phyloP scores from a whole-genome alignment of 768 basidiomycete genomes.

The Mrakia hoshinonis region DNA sequence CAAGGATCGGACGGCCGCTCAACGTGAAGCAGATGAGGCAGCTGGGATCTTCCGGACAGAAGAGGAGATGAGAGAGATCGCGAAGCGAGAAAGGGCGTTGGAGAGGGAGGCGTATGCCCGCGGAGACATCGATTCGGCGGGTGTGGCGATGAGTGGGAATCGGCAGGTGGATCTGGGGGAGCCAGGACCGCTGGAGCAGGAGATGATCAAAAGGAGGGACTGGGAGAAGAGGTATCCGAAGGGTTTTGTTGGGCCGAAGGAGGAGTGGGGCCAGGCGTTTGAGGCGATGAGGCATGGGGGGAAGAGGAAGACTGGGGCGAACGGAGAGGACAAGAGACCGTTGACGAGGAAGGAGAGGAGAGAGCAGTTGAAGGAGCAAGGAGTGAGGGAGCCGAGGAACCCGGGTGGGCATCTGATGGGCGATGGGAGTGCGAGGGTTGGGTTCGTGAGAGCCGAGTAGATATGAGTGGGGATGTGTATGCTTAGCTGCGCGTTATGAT shows the following conservation, averaged over 20 bases:
- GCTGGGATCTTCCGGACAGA: neutral
- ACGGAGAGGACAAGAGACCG: neutral
- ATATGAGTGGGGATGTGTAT: no score
- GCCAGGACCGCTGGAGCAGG: no score
- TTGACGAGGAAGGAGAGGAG: constrained; percentile 12
- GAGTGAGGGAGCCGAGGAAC: neutral
- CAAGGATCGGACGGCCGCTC: neutral
- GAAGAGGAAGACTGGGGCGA: neutral
- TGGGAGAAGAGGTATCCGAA: neutral
- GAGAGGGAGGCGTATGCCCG: no score
- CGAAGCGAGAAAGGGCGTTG: no score
- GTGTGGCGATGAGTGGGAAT: no score
- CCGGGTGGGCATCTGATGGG: neutral
- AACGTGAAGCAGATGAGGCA: neutral
- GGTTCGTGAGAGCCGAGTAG: no score
- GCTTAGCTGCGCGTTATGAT: no score
- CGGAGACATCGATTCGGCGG: no score
- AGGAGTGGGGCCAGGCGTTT: neutral
- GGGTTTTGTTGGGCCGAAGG: neutral
- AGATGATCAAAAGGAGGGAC: constrained; percentile 3
- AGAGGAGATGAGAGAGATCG: neutral
- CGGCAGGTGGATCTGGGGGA: no score
- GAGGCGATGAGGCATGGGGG: neutral
- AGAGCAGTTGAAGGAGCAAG: neutral
- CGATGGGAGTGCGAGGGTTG: neutral